Conservation (phyloP, 371 early-diverging fungal species). For the Rhizopus microsporus region DNA sequence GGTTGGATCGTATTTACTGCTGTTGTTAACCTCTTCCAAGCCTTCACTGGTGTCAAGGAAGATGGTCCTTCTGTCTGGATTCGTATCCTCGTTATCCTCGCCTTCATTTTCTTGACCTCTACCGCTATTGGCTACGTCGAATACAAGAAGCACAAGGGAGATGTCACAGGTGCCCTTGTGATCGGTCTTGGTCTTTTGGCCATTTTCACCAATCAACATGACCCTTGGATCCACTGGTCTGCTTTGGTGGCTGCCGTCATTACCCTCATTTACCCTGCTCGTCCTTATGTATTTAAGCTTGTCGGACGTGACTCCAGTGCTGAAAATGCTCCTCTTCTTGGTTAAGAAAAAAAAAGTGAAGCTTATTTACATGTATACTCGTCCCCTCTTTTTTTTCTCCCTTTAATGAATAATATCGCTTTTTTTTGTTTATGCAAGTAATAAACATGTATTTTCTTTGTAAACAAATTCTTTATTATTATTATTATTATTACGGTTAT, state of each 20-base stretch:
- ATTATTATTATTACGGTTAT: neutral
- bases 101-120: conserved; percentile 55
- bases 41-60: conserved; percentile 47
- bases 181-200: conserved; percentile 54
- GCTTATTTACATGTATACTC: no score
- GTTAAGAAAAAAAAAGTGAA: conserved; percentile 12
- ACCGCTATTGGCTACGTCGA: conserved; percentile 72
- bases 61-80: conserved; percentile 52
- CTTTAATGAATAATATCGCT: neutral
- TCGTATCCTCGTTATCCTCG: conserved; percentile 54
- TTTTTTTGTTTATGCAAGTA: neutral
- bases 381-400: neutral
- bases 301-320: conserved; percentile 35
- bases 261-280: conserved; percentile 56
- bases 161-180: conserved; percentile 61
- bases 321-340: conserved; percentile 37
- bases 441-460: neutral
- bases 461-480: neutral
- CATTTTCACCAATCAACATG: conserved; percentile 46
- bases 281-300: conserved; percentile 51
- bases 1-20: conserved; percentile 67
- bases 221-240: conserved; percentile 51
- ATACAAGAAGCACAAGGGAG: conserved; percentile 63
- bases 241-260: conserved; percentile 55
- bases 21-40: conserved; percentile 64